Conservation (phyloP, 2,329 filamentous ascomycete species). For the Botrytis squamosa region DNA sequence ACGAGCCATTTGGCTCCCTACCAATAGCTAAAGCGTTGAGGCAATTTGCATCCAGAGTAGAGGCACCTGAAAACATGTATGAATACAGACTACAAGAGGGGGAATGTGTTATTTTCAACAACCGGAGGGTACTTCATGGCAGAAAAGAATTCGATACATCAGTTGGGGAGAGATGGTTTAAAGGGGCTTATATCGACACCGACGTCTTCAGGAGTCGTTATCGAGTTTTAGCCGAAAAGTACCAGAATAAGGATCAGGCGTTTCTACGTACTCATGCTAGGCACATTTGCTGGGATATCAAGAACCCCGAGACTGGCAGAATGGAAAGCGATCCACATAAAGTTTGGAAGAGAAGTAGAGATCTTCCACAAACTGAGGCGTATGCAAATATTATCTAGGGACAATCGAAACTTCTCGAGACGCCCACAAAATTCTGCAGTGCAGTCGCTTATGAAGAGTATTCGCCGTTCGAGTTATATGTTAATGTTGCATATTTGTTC, state of each 20-base stretch:
- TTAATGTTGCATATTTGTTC: not conserved
- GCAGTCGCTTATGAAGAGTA: not conserved
- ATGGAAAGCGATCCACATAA: conserved; percentile 19
- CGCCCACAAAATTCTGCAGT: not conserved
- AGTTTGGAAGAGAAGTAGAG: conserved; percentile 18
- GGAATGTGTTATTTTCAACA: conserved; percentile 93
- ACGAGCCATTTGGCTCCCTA: not conserved
- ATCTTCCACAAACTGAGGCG: conserved; percentile 11
- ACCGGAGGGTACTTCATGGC: conserved; percentile 81
- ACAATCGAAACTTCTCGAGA: not conserved
- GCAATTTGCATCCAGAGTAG: conserved; percentile 18
- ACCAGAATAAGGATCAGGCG: not conserved
- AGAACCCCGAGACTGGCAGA: conserved; percentile 14
- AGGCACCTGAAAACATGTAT: conserved; percentile 57
- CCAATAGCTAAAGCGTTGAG: not conserved
- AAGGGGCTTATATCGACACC: conserved; percentile 77
- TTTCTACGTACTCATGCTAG: conserved; percentile 14
- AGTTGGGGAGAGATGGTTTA: conserved; percentile 73
- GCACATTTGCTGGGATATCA: conserved; percentile 14
- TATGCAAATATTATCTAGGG: conserved; percentile 14
- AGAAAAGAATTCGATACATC: conserved; percentile 69
- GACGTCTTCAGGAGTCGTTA: conserved; percentile 57
- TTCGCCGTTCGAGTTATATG: too few species aligned
- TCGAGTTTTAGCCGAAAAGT: conserved; percentile 40
- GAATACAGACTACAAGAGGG: conserved; percentile 74